Percentiles rank a stretch among this genome's conserved stretches.
phyloP scores from a whole-genome alignment of 768 basidiomycete genomes.

The Lentinula guzmanii region DNA sequence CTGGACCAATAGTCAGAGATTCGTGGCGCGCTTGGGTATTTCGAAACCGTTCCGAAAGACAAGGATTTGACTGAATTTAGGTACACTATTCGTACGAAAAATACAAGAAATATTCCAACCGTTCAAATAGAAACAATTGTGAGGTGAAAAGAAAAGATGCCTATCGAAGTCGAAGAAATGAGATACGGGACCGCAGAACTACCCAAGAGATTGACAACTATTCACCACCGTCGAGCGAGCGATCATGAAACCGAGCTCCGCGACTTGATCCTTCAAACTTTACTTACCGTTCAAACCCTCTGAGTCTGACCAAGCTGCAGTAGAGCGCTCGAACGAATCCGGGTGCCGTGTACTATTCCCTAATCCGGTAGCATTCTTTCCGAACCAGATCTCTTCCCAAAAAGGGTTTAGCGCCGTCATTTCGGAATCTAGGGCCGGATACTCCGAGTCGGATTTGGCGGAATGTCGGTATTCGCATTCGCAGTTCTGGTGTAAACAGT shows the following conservation, averaged over 20 bases:
- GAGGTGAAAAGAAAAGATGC: neutral
- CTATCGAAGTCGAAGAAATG: neutral
- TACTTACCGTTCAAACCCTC: neutral
- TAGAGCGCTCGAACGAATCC: constrained; percentile 43
- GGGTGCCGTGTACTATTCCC: constrained; percentile 16
- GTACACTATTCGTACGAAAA: too few relatives aligned
- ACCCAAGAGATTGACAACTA: neutral
- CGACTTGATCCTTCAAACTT: neutral
- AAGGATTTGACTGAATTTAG: neutral
- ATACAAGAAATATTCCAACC: too few relatives aligned
- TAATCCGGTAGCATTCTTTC: neutral
- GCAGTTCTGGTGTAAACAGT: neutral
- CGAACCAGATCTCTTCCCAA: constrained; percentile 4
- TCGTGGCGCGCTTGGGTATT: neutral
- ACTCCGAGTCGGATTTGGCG: neutral
- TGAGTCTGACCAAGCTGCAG: constrained; percentile 14
- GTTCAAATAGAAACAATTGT: too few relatives aligned
- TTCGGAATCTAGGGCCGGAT: neutral
- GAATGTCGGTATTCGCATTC: neutral
- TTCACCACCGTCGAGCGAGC: neutral
- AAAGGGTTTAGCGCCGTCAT: constrained; percentile 1
- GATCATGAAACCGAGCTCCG: neutral
- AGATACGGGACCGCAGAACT: neutral
- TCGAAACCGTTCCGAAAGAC: neutral
- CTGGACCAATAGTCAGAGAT: neutral